phyloP scores from a whole-genome alignment of 345 rosid genomes.

The Raphanus sativus region DNA sequence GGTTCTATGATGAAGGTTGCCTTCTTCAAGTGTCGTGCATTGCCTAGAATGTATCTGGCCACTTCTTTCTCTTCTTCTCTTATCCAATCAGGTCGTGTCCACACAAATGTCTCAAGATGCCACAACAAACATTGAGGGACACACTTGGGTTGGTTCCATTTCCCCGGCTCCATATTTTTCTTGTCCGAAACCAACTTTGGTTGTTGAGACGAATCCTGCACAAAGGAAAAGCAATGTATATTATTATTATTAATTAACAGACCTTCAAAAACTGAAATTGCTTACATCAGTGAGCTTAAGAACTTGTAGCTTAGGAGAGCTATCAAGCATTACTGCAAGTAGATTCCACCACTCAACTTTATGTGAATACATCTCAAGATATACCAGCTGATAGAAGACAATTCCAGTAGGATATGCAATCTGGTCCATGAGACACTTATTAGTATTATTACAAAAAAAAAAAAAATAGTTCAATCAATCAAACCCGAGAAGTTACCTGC shows the following conservation, averaged over 20 bases:
- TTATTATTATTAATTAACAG: neutral
- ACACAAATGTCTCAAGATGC: constrained; percentile 7
- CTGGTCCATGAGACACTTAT: neutral
- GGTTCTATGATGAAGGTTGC: neutral
- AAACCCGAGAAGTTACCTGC: neutral
- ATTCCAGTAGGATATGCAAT: neutral
- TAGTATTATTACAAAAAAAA: too few species aligned
- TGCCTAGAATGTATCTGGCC: neutral
- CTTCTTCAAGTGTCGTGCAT: neutral
- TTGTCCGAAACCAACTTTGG: neutral
- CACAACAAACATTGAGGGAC: constrained; percentile 19
- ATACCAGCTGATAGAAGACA: neutral
- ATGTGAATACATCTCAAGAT: neutral
- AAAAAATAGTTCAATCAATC: too few species aligned
- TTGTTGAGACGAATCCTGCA: neutral
- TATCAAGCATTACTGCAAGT: neutral
- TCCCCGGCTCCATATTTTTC: neutral
- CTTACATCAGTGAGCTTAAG: neutral
- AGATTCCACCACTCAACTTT: neutral
- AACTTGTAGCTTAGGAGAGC: neutral
- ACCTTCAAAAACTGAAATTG: neutral
- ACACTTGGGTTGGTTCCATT: constrained; percentile 9
- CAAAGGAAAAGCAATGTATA: neutral
- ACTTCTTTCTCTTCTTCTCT: constrained; percentile 7
- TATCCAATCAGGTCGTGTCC: neutral